phyloP scores from a whole-genome alignment of 495 filamentous ascomycete genomes.

The Rusavskia elegans region DNA sequence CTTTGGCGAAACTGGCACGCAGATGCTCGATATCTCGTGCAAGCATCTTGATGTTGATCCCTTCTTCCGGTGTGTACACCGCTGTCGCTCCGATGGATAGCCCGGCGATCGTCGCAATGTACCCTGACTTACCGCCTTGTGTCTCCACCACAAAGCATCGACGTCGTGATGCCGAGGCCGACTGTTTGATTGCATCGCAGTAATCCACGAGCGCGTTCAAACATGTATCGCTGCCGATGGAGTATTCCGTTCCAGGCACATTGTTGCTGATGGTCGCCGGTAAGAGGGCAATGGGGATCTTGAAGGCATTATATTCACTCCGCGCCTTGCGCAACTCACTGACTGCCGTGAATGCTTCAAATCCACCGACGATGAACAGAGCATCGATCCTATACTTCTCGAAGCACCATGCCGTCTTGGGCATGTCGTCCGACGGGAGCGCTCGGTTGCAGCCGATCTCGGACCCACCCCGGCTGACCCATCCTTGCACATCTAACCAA shows the following conservation, averaged over 20 bases:
- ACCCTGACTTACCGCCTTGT: slow-evolving; percentile 88
- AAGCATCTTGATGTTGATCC: slow-evolving; percentile 86
- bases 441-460: slow-evolving; percentile 97
- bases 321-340: slow-evolving; percentile 71
- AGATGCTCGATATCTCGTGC: slow-evolving; percentile 81
- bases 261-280: slow-evolving; percentile 99
- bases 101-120: slow-evolving; percentile 81
- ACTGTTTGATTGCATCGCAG: slow-evolving; percentile 95
- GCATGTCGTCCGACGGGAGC: slow-evolving; percentile 69
- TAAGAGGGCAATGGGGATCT: slow-evolving; percentile 81
- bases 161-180: slow-evolving; percentile 77
- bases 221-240: slow-evolving; percentile 90
- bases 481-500: slow-evolving; percentile 89
- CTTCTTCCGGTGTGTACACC: slow-evolving; percentile 95
- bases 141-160: slow-evolving; percentile 97
- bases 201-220: slow-evolving; percentile 92
- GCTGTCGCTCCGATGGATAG: slow-evolving; percentile 83
- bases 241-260: slow-evolving; percentile 95
- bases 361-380: slow-evolving; percentile 85
- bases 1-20: slow-evolving; percentile 66
- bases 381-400: slow-evolving; percentile 77
- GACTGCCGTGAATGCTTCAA: slow-evolving; percentile 90
- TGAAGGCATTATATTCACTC: slow-evolving; percentile 62
- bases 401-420: slow-evolving; percentile 71
- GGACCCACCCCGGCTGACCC: slow-evolving; percentile 92